Evolutionary conservation across 306 rosid genomes (phyloP).

Genomic region (Glycine latifolia): DNA sequence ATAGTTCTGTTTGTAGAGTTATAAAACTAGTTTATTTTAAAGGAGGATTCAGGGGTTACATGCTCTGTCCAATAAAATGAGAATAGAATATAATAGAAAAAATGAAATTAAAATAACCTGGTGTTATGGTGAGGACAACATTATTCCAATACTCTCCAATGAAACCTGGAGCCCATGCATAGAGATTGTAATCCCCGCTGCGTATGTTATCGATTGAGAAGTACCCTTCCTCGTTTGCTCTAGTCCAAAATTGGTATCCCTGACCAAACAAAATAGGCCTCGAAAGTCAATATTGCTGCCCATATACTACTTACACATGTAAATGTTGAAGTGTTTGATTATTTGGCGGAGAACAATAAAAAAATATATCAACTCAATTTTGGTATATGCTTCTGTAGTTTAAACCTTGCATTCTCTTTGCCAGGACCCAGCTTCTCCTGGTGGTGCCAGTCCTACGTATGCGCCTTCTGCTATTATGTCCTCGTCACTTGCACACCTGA

Average conservation of each 20-base stretch:
- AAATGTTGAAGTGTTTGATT: neutral
- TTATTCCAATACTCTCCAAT: slow-evolving; percentile 71
- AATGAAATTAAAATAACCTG: slow-evolving; percentile 54
- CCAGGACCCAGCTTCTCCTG: slow-evolving; percentile 87
- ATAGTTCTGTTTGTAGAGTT: neutral
- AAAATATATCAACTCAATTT: neutral
- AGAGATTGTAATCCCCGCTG: slow-evolving; percentile 66
- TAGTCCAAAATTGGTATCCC: slow-evolving; percentile 95
- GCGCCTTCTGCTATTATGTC: slow-evolving; percentile 59
- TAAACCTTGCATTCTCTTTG: slow-evolving; percentile 82
- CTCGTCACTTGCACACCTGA: slow-evolving; percentile 59
- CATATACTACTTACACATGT: neutral
- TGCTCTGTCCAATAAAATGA: neutral
- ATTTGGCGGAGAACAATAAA: neutral
- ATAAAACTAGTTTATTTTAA: neutral
- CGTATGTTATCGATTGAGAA: slow-evolving; percentile 63
- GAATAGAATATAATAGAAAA: neutral
- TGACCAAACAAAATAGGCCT: slow-evolving; percentile 39
- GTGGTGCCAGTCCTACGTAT: slow-evolving; percentile 75
- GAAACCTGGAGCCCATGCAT: slow-evolving; percentile 81
- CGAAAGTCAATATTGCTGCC: neutral
- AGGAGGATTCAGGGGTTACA: neutral
- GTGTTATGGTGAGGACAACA: slow-evolving; percentile 51
- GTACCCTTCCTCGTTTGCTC: slow-evolving; percentile 60
- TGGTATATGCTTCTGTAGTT: neutral